Evolutionary conservation across 768 basidiomycete species (phyloP).

Genomic region (Trametes maxima): DNA sequence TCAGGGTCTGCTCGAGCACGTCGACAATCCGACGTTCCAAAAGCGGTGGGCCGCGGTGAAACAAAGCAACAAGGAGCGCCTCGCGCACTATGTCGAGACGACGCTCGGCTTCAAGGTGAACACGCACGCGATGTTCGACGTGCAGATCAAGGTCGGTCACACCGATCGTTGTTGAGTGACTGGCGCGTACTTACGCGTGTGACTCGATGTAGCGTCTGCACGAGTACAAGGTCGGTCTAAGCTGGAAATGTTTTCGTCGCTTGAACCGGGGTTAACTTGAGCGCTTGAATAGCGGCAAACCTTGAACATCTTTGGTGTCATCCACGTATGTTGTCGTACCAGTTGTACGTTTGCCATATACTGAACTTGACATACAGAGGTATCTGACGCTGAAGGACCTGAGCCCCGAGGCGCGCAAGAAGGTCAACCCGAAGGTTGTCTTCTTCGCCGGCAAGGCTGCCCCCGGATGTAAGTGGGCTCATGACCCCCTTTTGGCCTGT

Average conservation of each 20-base stretch:
- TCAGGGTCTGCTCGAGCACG: conserved; percentile 64
- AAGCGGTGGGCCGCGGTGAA: conserved; percentile 84
- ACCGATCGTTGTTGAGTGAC: neutral
- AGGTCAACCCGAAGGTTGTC: conserved; percentile 83
- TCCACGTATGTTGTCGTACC: conserved; percentile 60
- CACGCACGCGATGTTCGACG: conserved; percentile 82
- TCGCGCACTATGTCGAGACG: conserved; percentile 73
- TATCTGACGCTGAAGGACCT: conserved; percentile 83
- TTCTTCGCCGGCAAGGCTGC: conserved; percentile 99
- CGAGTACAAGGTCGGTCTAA: conserved; percentile 74
- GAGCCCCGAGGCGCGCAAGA: conserved; percentile 77
- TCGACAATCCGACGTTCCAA: conserved; percentile 75
- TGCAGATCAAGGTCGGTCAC: conserved; percentile 75
- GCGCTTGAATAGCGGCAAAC: conserved; percentile 71
- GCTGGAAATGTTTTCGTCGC: neutral
- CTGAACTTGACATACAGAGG: conserved; percentile 48
- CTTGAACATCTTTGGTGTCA: conserved; percentile 88
- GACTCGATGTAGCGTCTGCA: conserved; percentile 69
- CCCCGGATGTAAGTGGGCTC: conserved; percentile 68
- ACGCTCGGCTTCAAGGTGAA: conserved; percentile 73
- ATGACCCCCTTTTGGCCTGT: neutral
- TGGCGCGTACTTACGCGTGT: conserved; percentile 14
- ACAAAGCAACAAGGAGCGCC: conserved; percentile 86
- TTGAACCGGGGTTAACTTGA: neutral
- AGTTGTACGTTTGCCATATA: neutral